Conservation (phyloP, 164 flowering plant genomes). For the Pachysandra terminalis region DNA sequence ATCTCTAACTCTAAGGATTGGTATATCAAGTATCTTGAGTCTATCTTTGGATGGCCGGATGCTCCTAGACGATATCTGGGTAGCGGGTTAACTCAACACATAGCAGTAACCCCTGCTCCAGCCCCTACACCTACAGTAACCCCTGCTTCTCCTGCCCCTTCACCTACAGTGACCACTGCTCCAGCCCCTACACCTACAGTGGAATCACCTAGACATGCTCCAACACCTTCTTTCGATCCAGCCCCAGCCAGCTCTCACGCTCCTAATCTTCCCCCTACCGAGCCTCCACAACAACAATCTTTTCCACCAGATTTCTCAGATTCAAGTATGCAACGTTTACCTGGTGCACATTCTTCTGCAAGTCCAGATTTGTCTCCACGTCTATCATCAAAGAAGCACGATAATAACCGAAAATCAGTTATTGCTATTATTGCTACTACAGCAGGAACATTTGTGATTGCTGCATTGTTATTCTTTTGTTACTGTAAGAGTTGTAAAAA, state of each 20-base stretch:
- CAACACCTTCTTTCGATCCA: constrained; percentile 25
- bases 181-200: too few relatives aligned
- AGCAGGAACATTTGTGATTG: constrained; percentile 49
- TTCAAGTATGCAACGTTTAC: constrained; percentile 23
- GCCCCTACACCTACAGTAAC: too few relatives aligned
- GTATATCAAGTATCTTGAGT: constrained; percentile 33
- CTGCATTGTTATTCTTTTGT: constrained; percentile 49
- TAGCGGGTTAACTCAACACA: constrained; percentile 17
- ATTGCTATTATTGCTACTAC: constrained; percentile 75
- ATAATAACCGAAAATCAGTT: constrained; percentile 27
- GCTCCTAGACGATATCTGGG: constrained; percentile 32
- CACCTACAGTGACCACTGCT: too few relatives aligned
- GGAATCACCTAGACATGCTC: too few relatives aligned
- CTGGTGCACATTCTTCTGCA: constrained; percentile 13
- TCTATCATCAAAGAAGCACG: constrained; percentile 13
- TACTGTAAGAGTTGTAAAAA: constrained; percentile 34
- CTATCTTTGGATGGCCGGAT: constrained; percentile 24
- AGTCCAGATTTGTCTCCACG: constrained; percentile 25
- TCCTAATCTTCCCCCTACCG: constrained; percentile 19
- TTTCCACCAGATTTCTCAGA: constrained; percentile 21
- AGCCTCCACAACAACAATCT: constrained; percentile 20
- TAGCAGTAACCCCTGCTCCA: constrained; percentile 28
- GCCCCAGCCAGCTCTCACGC: constrained; percentile 24
- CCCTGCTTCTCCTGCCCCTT: too few relatives aligned
- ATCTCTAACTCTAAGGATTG: constrained; percentile 29